Base-by-base conservation (phyloP, 345 rosid species). In the Carallia brachiata region DNA sequence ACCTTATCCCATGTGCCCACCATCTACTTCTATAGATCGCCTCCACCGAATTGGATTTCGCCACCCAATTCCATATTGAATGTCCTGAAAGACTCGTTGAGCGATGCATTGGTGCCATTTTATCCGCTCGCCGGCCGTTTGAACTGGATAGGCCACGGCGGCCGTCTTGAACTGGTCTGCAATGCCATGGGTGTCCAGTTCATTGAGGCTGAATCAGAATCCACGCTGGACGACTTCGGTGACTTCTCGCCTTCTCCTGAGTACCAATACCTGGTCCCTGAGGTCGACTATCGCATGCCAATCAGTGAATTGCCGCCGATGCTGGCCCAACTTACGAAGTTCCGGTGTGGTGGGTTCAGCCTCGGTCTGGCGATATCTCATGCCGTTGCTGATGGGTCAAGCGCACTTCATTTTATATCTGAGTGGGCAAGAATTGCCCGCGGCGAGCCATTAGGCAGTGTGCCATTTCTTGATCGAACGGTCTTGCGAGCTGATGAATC, bases 111-210 rank as follows among this genome's bases (percentile, higher is more conserved):
- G 59, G 78, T 84, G 39, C 75, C 73, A 31, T 88, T 88, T 12
- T 88, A 88, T 67, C 93, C 85, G 2, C 77, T 88, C 2, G 90
- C 90, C 0, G 90, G 90, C n/a, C 87, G 89, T 47, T 73, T 88
- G 2, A 58, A 71, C n/a, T 84, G 86, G 87, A 79, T 79, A 10
- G 80, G 84, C 5, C 58, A 23, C 23, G 23, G 72, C 0, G 78
- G 86, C 7, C 86, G 89, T 9, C 82, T 88, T 3, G 86, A 64
- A 61, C 80, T 86, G 2, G 83, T 79, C 3, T 88, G 90, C 72
- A 86, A 83, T 12, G 79, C 77, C 5, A 53, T 30, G 36, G 88
- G 92, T 0, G 87, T 71, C 6, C 36, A 52, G 17, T 44, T 88
- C 67, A 54, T 70, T 1, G 88, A 75, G 73, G 92, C 86, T 0